phyloP scores from a whole-genome alignment of 108 stramenopile species.

The Pseudonitzschia multistriata region DNA sequence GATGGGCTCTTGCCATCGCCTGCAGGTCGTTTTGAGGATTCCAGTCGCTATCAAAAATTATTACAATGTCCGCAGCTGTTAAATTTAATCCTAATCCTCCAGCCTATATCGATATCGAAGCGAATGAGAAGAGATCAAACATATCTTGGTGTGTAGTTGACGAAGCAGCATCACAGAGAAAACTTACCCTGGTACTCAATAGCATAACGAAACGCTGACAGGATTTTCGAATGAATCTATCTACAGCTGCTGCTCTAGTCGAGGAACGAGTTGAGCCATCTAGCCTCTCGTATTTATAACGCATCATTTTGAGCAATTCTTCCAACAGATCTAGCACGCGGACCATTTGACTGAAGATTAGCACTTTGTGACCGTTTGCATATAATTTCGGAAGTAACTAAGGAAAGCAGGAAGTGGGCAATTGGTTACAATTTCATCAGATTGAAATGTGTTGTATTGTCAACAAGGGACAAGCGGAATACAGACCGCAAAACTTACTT shows the following conservation, averaged over 20 bases:
- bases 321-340: constrained; percentile 88
- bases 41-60: constrained; percentile 74
- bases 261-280: constrained; percentile 89
- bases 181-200: constrained; percentile 81
- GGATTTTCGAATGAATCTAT: constrained; percentile 82
- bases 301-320: constrained; percentile 82
- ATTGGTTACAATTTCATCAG: neutral
- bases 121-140: neutral
- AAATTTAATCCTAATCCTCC: constrained; percentile 81
- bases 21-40: constrained; percentile 94
- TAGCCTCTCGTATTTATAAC: constrained; percentile 80
- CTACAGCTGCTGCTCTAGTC: constrained; percentile 87
- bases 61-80: constrained; percentile 95
- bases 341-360: constrained; percentile 98
- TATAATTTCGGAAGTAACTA: constrained; percentile 88
- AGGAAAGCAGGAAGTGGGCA: constrained; percentile 25
- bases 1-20: constrained; percentile 95
- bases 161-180: constrained; percentile 9
- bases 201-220: constrained; percentile 92
- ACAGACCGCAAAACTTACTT: constrained; percentile 19
- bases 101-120: constrained; percentile 1
- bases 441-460: too few species aligned
- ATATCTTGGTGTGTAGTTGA: neutral
- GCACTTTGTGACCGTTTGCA: constrained; percentile 89
- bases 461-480: neutral